phyloP scores from a whole-genome alignment of 2,329 filamentous ascomycete genomes.

The Mycosphaerella sp. region DNA sequence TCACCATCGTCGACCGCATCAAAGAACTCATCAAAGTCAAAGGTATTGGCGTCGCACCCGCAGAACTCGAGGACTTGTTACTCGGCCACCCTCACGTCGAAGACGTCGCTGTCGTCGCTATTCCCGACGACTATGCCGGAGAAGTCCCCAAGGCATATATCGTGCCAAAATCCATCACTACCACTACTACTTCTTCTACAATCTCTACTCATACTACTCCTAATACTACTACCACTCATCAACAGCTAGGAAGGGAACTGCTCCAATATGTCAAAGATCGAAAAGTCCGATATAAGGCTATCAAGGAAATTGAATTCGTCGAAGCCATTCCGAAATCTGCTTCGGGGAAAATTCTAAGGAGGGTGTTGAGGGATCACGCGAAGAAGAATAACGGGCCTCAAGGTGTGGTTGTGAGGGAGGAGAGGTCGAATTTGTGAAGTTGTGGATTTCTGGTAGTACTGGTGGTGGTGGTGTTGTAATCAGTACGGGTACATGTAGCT shows the following conservation, averaged over 20 bases:
- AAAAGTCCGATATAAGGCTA: conserved; percentile 44
- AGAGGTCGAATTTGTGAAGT: conserved; percentile 29
- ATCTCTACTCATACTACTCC: no score
- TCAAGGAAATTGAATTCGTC: conserved; percentile 42
- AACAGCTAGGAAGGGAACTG: conserved; percentile 34
- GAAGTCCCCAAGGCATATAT: conserved; percentile 34
- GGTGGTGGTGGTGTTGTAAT: no score
- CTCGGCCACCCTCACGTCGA: conserved; percentile 44
- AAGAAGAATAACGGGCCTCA: conserved; percentile 32
- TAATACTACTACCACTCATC: conserved; percentile 29
- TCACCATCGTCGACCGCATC: conserved; percentile 51
- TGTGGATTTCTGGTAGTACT: no score
- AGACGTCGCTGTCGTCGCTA: conserved; percentile 47
- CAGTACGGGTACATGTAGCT: no score
- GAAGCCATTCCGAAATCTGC: conserved; percentile 33
- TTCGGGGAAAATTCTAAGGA: conserved; percentile 36
- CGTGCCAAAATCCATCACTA: no score
- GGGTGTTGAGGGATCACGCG: conserved; percentile 37
- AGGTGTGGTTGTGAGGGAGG: conserved; percentile 33
- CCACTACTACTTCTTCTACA: no score
- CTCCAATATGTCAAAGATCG: conserved; percentile 37
- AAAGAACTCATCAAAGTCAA: conserved; percentile 51
- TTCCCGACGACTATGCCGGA: conserved; percentile 39
- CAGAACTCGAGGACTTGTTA: conserved; percentile 47
- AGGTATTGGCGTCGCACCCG: conserved; percentile 49